Base-by-base conservation (phyloP, 2,329 filamentous ascomycete species). In the Aspergillus flavus region DNA sequence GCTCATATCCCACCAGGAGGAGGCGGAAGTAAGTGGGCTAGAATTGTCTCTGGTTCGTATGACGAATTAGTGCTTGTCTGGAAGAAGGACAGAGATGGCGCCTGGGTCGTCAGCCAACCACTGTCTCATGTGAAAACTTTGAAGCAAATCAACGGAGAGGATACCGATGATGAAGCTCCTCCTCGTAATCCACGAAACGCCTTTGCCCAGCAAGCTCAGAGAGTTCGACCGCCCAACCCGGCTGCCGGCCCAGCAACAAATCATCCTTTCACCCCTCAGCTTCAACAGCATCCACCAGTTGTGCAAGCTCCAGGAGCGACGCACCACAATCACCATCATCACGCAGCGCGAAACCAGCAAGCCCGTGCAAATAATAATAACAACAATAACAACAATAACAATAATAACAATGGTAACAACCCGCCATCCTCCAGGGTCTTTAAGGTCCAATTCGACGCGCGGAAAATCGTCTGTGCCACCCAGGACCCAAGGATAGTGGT, bases 31-130 rank as follows among this genome's bases (percentile, higher is more conserved):
- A 89, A 86, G 68, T 97, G 94, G 82, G 93, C 91, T 11, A 89
- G 94, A n/a, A 99, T 99, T 63, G 93, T 99, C 4, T 97, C 94
- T 7, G 95, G 95, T 2, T 97, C 93, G 0, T 99, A 99, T 70
- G 95, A 99, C 70, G 93, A 97, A 79, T 94, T 89, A 12, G 93
- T 99, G 69, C 94, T 97, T 68, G 92, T 99, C 61, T 99, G 95
- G 95, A 90, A 91, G 69, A 89, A 92, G 65, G 91, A 96, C 67
- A 87, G 88, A 68, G 89, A 95, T 68, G 94, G 94, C 2, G 87
- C 91, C 30, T 98, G 95, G 94, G 89, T 89, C 68, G 87, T 89
- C 59, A 88, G 88, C 39, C 91, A 94, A 68, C 87, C 87, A 52
- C 83, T 96, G 11, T 45, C 57, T 28, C 61, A 34, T 21, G 23